Percentiles rank a stretch among this genome's conserved stretches.
These are phyloP conservation scores for Cydonia oblonga DNA, from an alignment of 331 rosid genomes.

Conservation along the genomic window DNA sequence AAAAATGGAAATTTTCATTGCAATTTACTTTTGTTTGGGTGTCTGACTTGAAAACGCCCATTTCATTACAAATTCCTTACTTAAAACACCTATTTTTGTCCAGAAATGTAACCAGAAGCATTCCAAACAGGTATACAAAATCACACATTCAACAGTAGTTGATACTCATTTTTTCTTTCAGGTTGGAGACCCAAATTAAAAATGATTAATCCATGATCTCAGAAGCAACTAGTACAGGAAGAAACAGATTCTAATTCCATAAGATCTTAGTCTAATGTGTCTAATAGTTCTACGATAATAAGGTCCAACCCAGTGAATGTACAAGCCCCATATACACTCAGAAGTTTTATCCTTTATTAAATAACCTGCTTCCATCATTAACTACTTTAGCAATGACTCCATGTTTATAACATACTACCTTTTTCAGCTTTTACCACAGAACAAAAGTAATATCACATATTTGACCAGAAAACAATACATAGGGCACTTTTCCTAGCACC, in stretches of 20 bases:
- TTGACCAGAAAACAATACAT: not conserved
- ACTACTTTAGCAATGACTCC: too few relatives aligned
- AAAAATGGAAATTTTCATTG: not conserved
- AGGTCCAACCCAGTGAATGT: too few relatives aligned
- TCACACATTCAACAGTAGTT: not conserved
- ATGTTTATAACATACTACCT: too few relatives aligned
- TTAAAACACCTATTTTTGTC: not conserved
- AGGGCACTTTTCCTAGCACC: not conserved
- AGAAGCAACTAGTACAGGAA: not conserved
- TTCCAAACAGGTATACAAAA: not conserved
- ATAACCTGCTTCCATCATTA: too few relatives aligned
- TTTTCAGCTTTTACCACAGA: too few relatives aligned
- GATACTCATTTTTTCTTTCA: not conserved
- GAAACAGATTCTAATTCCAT: not conserved
- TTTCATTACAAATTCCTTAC: not conserved
- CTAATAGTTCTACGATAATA: not conserved
- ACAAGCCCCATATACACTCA: too few relatives aligned
- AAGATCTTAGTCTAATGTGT: not conserved
- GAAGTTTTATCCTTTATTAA: too few relatives aligned
- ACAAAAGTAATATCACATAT: too few relatives aligned
- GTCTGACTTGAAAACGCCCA: not conserved
- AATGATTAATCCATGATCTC: not conserved
- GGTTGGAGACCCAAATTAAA: not conserved
- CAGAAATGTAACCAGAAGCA: not conserved
- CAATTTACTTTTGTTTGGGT: not conserved